These are phyloP conservation scores for Tetrapyrgos nigripes DNA, from an alignment of 1,284 basidiomycete species.

Conservation along the genomic window DNA sequence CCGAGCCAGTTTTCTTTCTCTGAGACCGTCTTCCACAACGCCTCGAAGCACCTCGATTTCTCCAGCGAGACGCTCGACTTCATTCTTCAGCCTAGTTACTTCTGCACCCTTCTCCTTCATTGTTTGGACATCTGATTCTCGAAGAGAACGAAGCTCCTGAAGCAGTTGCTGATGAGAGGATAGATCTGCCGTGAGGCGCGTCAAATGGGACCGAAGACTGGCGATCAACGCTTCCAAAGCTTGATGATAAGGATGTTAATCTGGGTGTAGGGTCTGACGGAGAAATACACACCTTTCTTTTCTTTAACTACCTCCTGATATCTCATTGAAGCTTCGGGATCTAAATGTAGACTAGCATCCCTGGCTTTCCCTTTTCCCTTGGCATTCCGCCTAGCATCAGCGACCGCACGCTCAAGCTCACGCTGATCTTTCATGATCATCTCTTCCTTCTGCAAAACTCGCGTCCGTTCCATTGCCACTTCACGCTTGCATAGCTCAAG, in stretches of 20 bases:
- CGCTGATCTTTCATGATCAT: slow-evolving; percentile 42
- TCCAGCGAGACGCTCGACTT: slow-evolving; percentile 78
- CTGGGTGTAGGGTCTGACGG: slow-evolving; percentile 11
- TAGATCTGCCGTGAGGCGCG: slow-evolving; percentile 79
- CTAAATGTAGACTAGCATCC: slow-evolving; percentile 37
- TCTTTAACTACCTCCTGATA: slow-evolving; percentile 82
- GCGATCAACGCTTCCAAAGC: slow-evolving; percentile 80
- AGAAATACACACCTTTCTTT: slow-evolving; percentile 71
- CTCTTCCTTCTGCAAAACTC: slow-evolving; percentile 62
- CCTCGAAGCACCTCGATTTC: slow-evolving; percentile 85
- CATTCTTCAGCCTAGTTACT: slow-evolving; percentile 63
- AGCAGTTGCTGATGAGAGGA: slow-evolving; percentile 73
- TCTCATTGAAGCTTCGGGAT: slow-evolving; percentile 49
- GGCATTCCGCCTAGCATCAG: slow-evolving; percentile 23
- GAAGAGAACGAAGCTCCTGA: slow-evolving; percentile 66
- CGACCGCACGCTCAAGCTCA: slow-evolving; percentile 30
- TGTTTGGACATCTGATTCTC: slow-evolving; percentile 66
- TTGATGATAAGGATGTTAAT: slow-evolving; percentile 32
- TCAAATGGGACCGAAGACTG: slow-evolving; percentile 74
- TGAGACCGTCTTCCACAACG: slow-evolving; percentile 84
- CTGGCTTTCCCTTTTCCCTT: slow-evolving; percentile 44
- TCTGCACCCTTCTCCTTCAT: slow-evolving; percentile 68
- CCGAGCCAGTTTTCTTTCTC: slow-evolving; percentile 60
- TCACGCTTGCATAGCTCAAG: slow-evolving; percentile 79
- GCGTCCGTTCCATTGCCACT: slow-evolving; percentile 68